Base-by-base conservation (phyloP, 495 filamentous ascomycete genomes). In the Aspergillus avenaceus region DNA sequence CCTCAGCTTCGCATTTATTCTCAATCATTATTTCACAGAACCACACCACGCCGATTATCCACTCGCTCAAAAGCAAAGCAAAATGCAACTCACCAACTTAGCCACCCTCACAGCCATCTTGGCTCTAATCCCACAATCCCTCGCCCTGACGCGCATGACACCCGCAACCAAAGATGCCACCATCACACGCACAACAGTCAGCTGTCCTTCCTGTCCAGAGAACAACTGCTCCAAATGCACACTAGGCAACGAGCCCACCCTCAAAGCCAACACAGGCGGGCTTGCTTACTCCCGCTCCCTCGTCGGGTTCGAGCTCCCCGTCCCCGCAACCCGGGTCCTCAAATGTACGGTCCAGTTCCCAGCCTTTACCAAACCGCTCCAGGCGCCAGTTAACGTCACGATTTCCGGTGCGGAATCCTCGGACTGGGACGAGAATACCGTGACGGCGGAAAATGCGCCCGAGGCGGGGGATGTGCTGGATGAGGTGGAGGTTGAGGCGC, bases 161-260 rank as follows among this genome's bases (percentile, higher is more conserved):
- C 40, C 55, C 0, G 46, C 49, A 14, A 42, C 47, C 34, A 58
- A 53, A 45, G 55, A 58, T 42, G 27, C 55, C 11, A 58, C 55
- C 5, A 58, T 58, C 36, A 0, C 47, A 5, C 53, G 44, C 13
- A 51, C 55, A 5, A 50, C 42, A 9, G 28, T 42, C 8, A 44
- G 50, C 34, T 58, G 55, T 31, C 9, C 27, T 9, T 25, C 8
- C 18, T 58, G 55, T 22, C 55, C 55, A 3, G 26, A 36, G 4
- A 14, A 38, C 8, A 34, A 49, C 46, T 58, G 55, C 34, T 38
- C 32, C 18, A 41, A 53, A 32, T 58, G 55, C 36, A 50, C 50
- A 0, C 38, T 36, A 1, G 55, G 55, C 9, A 25, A 34, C 16
- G 37, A 47, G n/a, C 13, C 14, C 11, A 50, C 38, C 27, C 50